Evolutionary conservation across 2,329 filamentous ascomycete genomes (phyloP), one percentile per base, ranked within the genome.

Genomic region (Massarina eburnea): DNA sequence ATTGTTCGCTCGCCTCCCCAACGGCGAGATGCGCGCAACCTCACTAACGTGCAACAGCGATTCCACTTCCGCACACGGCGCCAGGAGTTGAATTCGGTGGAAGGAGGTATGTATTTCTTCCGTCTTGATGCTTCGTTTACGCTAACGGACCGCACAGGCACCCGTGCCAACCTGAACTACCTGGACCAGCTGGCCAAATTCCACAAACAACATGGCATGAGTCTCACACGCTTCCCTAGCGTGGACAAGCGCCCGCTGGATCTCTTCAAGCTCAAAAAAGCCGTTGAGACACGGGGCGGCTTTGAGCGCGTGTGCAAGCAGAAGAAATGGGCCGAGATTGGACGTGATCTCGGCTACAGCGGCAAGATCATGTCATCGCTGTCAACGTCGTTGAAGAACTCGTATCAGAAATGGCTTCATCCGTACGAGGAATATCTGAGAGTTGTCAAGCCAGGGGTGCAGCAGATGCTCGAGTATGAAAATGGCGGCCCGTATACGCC

Each of bases 351-450:
- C 38, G 94, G 94, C 43, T 99, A 99, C 72, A 97, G 92, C 66
- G 94, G 94, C 66, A 99, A 99, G 76, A 99, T 99, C 53, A 99
- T 99, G 94, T 97, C 92, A 2, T 97, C 94, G 8, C 76, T 99
- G 37, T 99, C 94, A 5, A 99, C 94, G 0, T 97, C 94, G 4
- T 80, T 99, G 33, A 99, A 97, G 70, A 99, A 99, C 70, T 97
- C 94, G 0, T 99, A 95, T 61, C 91, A 96, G 68, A 86, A 92
- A 72, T 99, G 94, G 89, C 83, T 99, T 3, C 89, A 91, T 64
- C 94, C 94, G 0, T 99, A 97, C 61, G 94, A 99, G 71, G 91
- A 97, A 52, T 99, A 96, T 66, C 76, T 99, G 34, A 83, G 88
- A 41, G 77, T 92, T 12, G 92, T 90, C 41, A 97, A 96, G 68